A percentile compares a stretch with the other conserved stretches of the same genome.
Evolutionary conservation across 2,329 filamentous ascomycete species (phyloP).

Genomic region (Uncinocarpus reesii): DNA sequence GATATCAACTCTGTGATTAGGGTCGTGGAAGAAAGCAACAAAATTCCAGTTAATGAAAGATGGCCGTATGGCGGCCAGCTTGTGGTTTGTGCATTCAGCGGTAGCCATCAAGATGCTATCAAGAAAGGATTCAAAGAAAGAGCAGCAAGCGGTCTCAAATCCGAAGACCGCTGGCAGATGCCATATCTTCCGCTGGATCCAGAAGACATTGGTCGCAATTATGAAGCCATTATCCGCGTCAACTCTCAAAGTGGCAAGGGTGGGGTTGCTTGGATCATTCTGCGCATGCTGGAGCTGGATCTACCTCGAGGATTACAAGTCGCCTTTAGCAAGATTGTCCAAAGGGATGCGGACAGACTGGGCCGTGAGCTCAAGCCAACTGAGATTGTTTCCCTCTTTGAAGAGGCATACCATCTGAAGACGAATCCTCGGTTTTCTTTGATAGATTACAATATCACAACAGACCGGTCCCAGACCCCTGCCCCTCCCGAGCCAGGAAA

Average conservation of each 20-base stretch:
- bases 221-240: constrained; percentile 95
- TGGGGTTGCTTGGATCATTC: constrained; percentile 87
- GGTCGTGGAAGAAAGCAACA: constrained; percentile 82
- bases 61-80: constrained; percentile 85
- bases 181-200: constrained; percentile 92
- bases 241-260: constrained; percentile 96
- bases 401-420: constrained; percentile 74
- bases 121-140: constrained; percentile 71
- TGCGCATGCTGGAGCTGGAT: constrained; percentile 79
- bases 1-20: constrained; percentile 79
- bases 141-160: constrained; percentile 47
- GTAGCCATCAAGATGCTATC: constrained; percentile 90
- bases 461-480: constrained; percentile 69
- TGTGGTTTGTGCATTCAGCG: constrained; percentile 85
- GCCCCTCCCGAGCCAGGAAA: constrained; percentile 57
- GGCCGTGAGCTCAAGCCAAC: constrained; percentile 72
- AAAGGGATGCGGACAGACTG: constrained; percentile 65
- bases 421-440: constrained; percentile 75
- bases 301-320: constrained; percentile 85
- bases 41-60: constrained; percentile 83
- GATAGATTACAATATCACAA: constrained; percentile 81
- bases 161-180: constrained; percentile 66
- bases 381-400: constrained; percentile 83
- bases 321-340: constrained; percentile 79
- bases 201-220: constrained; percentile 86